Evolutionary conservation across 352 stramenopile genomes (phyloP), one percentile per base, ranked within the genome.

Genomic region (Peronospora destructor): DNA sequence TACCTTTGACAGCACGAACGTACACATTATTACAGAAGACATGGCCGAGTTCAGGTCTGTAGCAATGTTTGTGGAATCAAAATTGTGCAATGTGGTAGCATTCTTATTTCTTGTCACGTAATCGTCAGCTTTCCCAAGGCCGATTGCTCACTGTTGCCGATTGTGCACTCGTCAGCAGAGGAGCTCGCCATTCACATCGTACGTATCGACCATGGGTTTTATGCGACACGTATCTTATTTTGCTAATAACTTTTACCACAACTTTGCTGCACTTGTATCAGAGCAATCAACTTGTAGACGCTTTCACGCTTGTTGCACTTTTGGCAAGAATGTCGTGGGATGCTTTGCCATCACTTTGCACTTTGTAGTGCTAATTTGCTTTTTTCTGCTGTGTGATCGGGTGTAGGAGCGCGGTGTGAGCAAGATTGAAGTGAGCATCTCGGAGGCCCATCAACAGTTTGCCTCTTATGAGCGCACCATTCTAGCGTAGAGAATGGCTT

Each of bases 121-220:
- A 34, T 49, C 2, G 49, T 8, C 42, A 92, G 84, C 51, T 97
- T 99, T 61, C 96, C 96, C 0, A 87, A 86, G 56, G 60, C 72
- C 17, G 96, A 99, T 59, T 98, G 95, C 73, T 91, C 88, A 35
- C 65, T 98, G 52, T 66, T 99, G 21, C 96, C 96, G 10, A 96
- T 99, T 35, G 76, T 97, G 21, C 96, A 99, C 76, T 98, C 95
- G 19, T 98, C 95, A 6, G 89, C 91, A 0, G 96, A 99, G 72
- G 95, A 99, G 61, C 75, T 98, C 36, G 86, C 92, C 36, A 91
- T 96, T 56, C 97, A 98, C 70, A 78, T 98, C 39, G 84, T 94
- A 78, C 49, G 78, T 78, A 13, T 37, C 13, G 6, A 37, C 13
- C 33, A 17, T n/a, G 33, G 5, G 7, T 39, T 13, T 32, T 26